A percentile compares a stretch with the other conserved stretches of the same genome.
Evolutionary conservation across 805 yeast genomes (phyloP).

Genomic region (Starmerella geochares): DNA sequence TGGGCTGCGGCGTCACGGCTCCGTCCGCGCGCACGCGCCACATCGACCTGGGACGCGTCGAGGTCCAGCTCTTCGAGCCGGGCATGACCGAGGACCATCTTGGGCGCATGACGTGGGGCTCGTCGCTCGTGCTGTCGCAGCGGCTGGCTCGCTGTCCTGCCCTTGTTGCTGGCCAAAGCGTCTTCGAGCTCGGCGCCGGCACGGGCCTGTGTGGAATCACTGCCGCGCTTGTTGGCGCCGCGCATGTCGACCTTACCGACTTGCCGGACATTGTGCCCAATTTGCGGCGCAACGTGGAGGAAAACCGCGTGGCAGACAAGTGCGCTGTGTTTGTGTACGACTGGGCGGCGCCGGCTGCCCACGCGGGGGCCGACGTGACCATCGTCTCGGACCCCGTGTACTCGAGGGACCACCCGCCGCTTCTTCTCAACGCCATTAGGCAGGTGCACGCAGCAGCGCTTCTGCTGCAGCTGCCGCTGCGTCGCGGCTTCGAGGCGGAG

Average conservation of each 20-base stretch:
- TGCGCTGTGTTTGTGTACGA: conserved; percentile 49
- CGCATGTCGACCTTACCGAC: conserved; percentile 54
- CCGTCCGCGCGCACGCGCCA: conserved; percentile 59
- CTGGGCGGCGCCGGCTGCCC: conserved; percentile 56
- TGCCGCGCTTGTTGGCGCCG: conserved; percentile 43
- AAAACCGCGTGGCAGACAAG: conserved; percentile 35
- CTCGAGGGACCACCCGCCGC: conserved; percentile 66
- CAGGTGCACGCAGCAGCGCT: conserved; percentile 39
- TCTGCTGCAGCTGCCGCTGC: conserved; percentile 63
- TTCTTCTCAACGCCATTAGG: conserved; percentile 54
- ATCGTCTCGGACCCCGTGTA: conserved; percentile 84
- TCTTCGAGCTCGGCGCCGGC: conserved; percentile 79
- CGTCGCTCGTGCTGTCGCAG: conserved; percentile 60
- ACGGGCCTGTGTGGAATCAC: conserved; percentile 85
- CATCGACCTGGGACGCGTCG: conserved; percentile 40
- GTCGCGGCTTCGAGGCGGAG: conserved; percentile 56
- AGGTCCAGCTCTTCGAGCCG: conserved; percentile 56
- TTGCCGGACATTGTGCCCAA: conserved; percentile 68
- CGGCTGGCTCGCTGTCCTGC: conserved; percentile 34
- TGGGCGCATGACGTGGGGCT: conserved; percentile 95
- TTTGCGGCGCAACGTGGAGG: conserved; percentile 44
- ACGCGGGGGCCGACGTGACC: conserved; percentile 43
- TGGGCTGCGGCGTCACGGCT: conserved; percentile 76
- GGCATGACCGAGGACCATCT: conserved; percentile 75
- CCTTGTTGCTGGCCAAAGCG: conserved; percentile 26